Evolutionary conservation across 2,329 filamentous ascomycete genomes (phyloP), one percentile per base, ranked within the genome.

Genomic region (Scytalidium sp.): DNA sequence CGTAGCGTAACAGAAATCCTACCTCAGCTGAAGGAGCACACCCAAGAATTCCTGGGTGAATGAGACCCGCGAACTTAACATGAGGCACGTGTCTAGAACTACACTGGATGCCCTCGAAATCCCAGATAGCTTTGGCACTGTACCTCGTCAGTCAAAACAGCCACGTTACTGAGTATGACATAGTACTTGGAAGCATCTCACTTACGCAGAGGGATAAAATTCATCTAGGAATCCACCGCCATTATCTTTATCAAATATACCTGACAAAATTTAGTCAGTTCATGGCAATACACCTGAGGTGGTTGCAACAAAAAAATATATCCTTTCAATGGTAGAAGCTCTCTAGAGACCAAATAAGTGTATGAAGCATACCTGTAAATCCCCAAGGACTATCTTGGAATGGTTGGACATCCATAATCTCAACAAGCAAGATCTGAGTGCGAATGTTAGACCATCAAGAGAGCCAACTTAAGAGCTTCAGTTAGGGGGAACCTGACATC

Each of bases 351-450:
- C n/a, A 6, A 9, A 36, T n/a, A 36, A 15, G 4, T 10, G 32
- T 36, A n/a, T 10, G 13, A 15, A 36, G 40, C 4, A 94, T 71
- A 8, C 90, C 90, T 0, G 88, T 93, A 67, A 96, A 96, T 0
- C 92, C 92, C 92, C 92, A 96, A 0, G 90, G 90, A 50, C 87
- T 82, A 23, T 94, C 83, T 54, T 93, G 78, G 56, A 96, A 84
- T 0, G 92, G 92, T 71, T 97, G 90, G 0, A 96, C 89, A 62
- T 97, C 92, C 67, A 93, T 90, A 56, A 96, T 96, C 66, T 96
- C 90, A 7, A 96, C 88, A 0, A 95, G 72, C 23, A 65, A 40
- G 17, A 43, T 20, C 19, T 43, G 17, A n/a, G 15, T 15, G 7
- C 25, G 13, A n/a, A n/a, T 5, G 32, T 36, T n/a, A 36, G 32